phyloP scores from a whole-genome alignment of 306 rosid species.

The Castanea crenata region DNA sequence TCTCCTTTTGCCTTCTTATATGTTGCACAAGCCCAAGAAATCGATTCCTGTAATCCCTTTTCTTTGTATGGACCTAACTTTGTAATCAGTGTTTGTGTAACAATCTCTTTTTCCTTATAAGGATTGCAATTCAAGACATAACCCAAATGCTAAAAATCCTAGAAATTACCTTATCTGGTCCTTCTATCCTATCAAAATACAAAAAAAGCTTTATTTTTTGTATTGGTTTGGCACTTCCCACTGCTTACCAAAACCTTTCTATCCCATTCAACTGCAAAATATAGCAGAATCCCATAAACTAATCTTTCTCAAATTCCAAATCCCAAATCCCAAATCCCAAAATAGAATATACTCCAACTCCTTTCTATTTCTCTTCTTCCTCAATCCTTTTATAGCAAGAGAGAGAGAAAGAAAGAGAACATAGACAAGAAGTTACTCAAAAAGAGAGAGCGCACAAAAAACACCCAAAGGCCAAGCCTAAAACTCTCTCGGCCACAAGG shows the following conservation, averaged over 20 bases:
- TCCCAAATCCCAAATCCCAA: not conserved
- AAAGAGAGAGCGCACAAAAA: not conserved
- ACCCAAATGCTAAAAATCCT: not conserved
- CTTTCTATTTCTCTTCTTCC: not conserved
- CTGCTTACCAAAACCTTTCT: not conserved
- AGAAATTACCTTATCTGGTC: not conserved
- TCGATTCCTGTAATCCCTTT: not conserved
- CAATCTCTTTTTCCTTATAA: not conserved
- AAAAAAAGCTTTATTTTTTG: not conserved
- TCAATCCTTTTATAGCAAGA: not conserved
- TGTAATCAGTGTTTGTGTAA: not conserved
- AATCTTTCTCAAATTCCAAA: not conserved
- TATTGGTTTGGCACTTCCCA: not conserved
- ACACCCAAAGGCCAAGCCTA: not conserved
- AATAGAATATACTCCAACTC: not conserved
- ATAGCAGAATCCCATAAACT: not conserved
- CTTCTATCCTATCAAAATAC: too few relatives aligned
- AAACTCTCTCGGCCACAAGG: not conserved
- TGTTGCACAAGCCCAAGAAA: not conserved
- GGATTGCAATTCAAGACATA: not conserved
- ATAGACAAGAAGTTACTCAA: not conserved
- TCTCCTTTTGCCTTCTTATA: conserved; percentile 11
- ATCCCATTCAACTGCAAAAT: not conserved
- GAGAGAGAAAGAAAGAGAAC: not conserved
- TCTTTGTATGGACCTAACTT: conserved; percentile 12